A percentile compares a stretch with the other conserved stretches of the same genome.
phyloP scores from a whole-genome alignment of 345 rosid species.

The Reutealis trisperma region DNA sequence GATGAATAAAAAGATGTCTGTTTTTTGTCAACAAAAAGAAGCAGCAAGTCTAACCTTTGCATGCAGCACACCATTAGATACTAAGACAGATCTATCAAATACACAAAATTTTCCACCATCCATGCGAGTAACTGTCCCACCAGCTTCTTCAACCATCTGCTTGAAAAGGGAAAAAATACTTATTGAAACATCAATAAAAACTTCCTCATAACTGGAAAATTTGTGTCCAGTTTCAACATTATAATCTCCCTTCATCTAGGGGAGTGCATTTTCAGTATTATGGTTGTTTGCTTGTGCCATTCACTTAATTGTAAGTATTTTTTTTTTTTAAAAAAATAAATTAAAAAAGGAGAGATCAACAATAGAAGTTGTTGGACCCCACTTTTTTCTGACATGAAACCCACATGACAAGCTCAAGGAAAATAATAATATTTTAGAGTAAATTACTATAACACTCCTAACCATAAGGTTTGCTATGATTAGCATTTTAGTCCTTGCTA shows the following conservation, averaged over 20 bases:
- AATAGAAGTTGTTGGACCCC: too few relatives aligned
- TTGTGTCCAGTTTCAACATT: background rate
- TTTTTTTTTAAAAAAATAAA: too few relatives aligned
- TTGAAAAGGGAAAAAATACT: background rate
- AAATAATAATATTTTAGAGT: too few relatives aligned
- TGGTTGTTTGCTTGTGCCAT: too few relatives aligned
- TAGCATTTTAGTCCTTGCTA: too few relatives aligned
- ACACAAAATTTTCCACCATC: slow-evolving; percentile 85
- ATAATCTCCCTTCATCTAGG: background rate
- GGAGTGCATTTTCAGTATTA: too few relatives aligned
- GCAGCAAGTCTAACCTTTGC: slow-evolving; percentile 55
- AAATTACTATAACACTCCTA: too few relatives aligned
- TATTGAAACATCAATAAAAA: background rate
- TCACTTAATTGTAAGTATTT: too few relatives aligned
- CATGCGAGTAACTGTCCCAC: slow-evolving; percentile 84
- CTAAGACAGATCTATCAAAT: slow-evolving; percentile 90
- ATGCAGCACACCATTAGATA: slow-evolving; percentile 83
- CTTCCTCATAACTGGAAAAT: background rate
- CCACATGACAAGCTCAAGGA: too few relatives aligned
- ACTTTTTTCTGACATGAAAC: too few relatives aligned
- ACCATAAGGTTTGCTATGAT: too few relatives aligned
- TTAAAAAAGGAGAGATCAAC: too few relatives aligned
- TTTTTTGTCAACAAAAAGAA: background rate
- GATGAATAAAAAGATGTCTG: background rate
- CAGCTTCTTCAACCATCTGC: slow-evolving; percentile 98